Evolutionary conservation across 2,329 filamentous ascomycete species (phyloP), one percentile per base, ranked within the genome.

Genomic region (Sporothrix mexicana): DNA sequence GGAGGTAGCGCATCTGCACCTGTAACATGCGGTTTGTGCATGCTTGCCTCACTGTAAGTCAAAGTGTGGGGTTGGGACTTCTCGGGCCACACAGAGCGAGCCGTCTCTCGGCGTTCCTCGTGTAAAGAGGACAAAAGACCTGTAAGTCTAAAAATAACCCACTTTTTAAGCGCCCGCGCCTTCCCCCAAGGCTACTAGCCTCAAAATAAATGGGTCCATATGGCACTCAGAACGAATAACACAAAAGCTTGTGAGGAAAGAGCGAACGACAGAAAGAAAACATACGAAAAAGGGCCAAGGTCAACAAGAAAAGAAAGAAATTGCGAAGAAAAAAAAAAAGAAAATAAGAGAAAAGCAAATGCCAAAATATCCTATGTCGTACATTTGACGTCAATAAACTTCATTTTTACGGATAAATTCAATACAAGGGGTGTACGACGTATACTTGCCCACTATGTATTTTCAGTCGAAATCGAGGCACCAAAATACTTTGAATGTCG

Each of bases 91-190:
- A 66, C 61, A 66, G 41, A 69, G 66, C 7, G 67, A 47, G 53
- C 53, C 68, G 61, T 61, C 68, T 57, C 51, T 69, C 51, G 47
- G 53, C 68, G 59, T 61, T 53, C 45, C 51, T 69, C 51, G 47
- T 55, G 43, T 12, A 49, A 49, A 49, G 13, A 62, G 55, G 20
- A 17, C 25, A 66, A n/a, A 36, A 36, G 20, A 15, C 47, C 30
- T n/a, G 51, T 30, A 7, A 17, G 10, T 47, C 69, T 64, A 71
- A 71, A 71, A 64, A 62, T 62, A 70, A 61, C 68, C 69, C 41
- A 51, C 51, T 69, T 62, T 64, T 64, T 71, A 71, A 71, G 69
- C 69, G 69, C 69, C 69, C 45, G 59, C 69, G 69, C 68, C 30
- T 53, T 71, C 15, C 47, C 69, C 69, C 9, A 71, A 51, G 15